Evolutionary conservation across 192 early-diverging fungal genomes (phyloP).

Genomic region (Rhizophagus prolifer): DNA sequence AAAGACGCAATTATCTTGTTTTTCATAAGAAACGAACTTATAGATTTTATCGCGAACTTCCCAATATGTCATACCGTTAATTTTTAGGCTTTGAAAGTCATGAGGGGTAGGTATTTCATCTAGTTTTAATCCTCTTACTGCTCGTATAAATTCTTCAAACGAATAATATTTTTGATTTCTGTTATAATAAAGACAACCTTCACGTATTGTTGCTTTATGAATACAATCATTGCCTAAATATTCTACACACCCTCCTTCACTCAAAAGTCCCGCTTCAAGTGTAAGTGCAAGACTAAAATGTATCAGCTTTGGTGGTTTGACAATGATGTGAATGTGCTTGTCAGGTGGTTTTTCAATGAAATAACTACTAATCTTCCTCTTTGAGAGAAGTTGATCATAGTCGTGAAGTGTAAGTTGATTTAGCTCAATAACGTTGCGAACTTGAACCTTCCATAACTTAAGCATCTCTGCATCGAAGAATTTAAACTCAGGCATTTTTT

Average conservation of each 20-base stretch:
- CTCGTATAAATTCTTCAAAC: slow-evolving; percentile 28
- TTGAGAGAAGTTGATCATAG: slow-evolving; percentile 6
- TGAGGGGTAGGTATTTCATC: neutral
- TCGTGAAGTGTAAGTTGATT: slow-evolving; percentile 3
- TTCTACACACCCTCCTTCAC: slow-evolving; percentile 3
- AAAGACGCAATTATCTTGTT: neutral
- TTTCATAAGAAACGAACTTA: neutral
- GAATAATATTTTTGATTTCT: slow-evolving; percentile 3
- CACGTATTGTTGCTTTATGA: slow-evolving; percentile 21
- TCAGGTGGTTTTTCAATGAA: slow-evolving; percentile 14
- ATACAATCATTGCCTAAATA: slow-evolving; percentile 15
- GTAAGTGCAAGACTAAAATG: slow-evolving; percentile 7
- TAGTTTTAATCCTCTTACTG: slow-evolving; percentile 13
- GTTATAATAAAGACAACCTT: slow-evolving; percentile 7
- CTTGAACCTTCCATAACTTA: slow-evolving; percentile 2
- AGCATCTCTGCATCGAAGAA: slow-evolving; percentile 10
- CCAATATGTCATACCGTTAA: slow-evolving; percentile 20
- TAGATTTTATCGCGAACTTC: slow-evolving; percentile 19
- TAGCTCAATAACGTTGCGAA: slow-evolving; percentile 1
- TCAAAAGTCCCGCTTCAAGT: neutral
- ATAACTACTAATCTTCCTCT: slow-evolving; percentile 20
- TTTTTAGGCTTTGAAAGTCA: slow-evolving; percentile 14
- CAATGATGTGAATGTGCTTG: slow-evolving; percentile 18
- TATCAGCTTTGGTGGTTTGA: slow-evolving; percentile 10
- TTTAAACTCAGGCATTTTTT: slow-evolving; percentile 23